Evolutionary conservation across 1,284 basidiomycete species (phyloP).

Genomic region (Coniophora puteana): DNA sequence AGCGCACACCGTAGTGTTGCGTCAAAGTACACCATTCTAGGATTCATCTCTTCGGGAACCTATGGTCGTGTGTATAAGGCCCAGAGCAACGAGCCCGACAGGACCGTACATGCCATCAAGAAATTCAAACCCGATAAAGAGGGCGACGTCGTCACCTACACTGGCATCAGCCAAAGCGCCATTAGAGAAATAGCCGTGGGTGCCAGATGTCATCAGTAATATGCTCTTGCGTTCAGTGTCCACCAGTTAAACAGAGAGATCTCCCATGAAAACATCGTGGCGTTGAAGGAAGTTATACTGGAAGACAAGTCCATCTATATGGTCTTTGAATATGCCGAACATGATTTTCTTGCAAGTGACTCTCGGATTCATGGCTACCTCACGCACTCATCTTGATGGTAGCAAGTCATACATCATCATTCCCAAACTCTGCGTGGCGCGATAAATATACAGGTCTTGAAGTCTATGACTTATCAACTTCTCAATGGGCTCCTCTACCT

Average conservation of each 20-base stretch:
- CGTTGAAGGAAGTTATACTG: conserved; percentile 90
- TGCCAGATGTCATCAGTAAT: conserved; percentile 12
- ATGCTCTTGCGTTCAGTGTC: conserved; percentile 1
- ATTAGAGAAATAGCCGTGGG: conserved; percentile 93
- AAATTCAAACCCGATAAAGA: conserved; percentile 99
- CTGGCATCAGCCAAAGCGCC: conserved; percentile 96
- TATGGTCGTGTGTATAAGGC: conserved; percentile 99
- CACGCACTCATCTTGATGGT: not conserved
- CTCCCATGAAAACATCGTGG: conserved; percentile 88
- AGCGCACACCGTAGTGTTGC: conserved; percentile 62
- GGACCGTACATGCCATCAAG: conserved; percentile 89
- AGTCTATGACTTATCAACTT: conserved; percentile 94
- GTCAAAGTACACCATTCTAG: conserved; percentile 87
- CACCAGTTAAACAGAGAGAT: conserved; percentile 89
- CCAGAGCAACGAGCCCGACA: conserved; percentile 65
- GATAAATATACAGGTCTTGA: conserved; percentile 79
- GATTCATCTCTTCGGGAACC: conserved; percentile 97
- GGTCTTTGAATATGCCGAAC: conserved; percentile 99
- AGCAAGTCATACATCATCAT: conserved; percentile 99
- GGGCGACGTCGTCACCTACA: conserved; percentile 90
- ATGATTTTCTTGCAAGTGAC: conserved; percentile 85
- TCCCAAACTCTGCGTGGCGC: conserved; percentile 81
- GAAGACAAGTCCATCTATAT: conserved; percentile 99
- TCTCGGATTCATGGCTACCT: conserved; percentile 9
- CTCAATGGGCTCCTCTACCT: conserved; percentile 93